phyloP scores from a whole-genome alignment of 140 eudicot genomes.

The Senecio squalidus region DNA sequence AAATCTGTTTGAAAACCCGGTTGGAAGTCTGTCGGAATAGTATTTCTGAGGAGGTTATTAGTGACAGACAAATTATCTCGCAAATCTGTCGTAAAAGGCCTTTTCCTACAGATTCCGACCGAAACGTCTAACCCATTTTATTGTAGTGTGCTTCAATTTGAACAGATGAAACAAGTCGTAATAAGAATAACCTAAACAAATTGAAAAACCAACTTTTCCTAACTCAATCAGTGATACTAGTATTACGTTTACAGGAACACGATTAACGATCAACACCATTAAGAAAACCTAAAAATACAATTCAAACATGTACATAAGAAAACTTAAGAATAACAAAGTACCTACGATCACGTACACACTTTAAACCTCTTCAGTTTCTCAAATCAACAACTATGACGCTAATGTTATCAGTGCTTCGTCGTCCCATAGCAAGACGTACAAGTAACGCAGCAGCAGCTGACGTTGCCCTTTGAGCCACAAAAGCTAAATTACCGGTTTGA shows the following conservation, averaged over 20 bases:
- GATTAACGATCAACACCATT: not conserved
- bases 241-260: not conserved
- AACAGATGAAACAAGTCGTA: no score
- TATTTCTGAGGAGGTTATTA: no score
- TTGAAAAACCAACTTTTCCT: not conserved
- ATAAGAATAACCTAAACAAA: no score
- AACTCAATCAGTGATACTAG: not conserved
- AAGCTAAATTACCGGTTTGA: not conserved
- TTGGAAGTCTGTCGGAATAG: no score
- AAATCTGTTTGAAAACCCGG: no score
- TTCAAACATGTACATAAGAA: not conserved
- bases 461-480: not conserved
- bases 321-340: not conserved
- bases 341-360: not conserved
- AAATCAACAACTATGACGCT: constrained; percentile 42
- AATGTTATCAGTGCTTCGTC: constrained; percentile 36
- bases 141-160: no score
- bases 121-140: no score
- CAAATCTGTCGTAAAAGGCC: no score
- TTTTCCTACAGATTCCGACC: no score
- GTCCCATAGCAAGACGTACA: constrained; percentile 36
- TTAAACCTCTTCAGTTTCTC: constrained; percentile 6
- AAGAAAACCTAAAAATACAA: not conserved
- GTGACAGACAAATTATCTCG: no score
- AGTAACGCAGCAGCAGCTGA: constrained; percentile 28